Base-by-base conservation (phyloP, 2,329 filamentous ascomycete species). In the Rutstroemia sp. region DNA sequence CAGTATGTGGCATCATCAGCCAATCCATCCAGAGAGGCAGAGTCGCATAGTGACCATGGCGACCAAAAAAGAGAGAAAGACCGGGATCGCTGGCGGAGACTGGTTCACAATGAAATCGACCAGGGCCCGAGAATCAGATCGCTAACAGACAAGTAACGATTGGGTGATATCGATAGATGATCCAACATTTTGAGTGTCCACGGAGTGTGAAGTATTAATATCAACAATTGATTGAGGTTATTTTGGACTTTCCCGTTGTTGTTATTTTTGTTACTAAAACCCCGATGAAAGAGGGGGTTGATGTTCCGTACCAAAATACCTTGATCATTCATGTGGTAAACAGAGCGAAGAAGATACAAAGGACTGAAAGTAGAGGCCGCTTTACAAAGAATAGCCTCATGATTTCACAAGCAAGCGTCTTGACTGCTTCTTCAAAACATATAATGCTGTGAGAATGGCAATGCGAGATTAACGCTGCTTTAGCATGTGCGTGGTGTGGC, bases 1-100 rank as follows among this genome's bases (percentile, higher is more conserved):
- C 51, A 54, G 51, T 48, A 54, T 54, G 42, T 45, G 51, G 51
- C 34, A 45, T 45, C 21, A 47, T 12, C 51, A 54, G 21, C 30
- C 42, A 34, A 48, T 53, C 51, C 42, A 53, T 54, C 21, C 44
- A 48, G 30, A 48, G 51, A 48, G 44, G 44, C 23, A 54, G 44
- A 48, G 51, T 54, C 34, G 30, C 25, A 48, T n/a, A 48, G 21
- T 52, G 41, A 21, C 44, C 21, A 19, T 48, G 30, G 37, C 45
- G 44, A 34, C 37, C 17, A 9, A 17, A 41, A 54, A 48, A 41
- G 34, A 41, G 41, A 9, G 30, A 23, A 19, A n/a, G 17, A 12
- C 21, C 27, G 14, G 12, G 16, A 30, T 54, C 12, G 8, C 3
- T 12, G 5, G 41, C 23, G 14, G 17, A 25, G 50, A 48, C 44